Evolutionary conservation across 768 basidiomycete species (phyloP), one percentile per base, ranked within the genome.

Genomic region (Auricularia heimuer): DNA sequence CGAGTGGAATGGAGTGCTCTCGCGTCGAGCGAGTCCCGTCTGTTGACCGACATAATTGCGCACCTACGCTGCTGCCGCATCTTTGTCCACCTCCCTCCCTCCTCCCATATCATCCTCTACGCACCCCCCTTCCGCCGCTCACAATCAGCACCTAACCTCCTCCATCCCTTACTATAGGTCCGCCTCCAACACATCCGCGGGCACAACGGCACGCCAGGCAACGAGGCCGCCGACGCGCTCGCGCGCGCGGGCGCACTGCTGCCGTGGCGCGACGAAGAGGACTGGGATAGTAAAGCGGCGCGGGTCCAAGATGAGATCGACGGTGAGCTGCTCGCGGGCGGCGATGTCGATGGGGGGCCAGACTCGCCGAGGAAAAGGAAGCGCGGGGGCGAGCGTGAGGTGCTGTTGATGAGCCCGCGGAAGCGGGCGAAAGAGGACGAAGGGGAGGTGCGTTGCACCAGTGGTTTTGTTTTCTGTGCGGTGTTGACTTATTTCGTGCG

Each of bases 221-320:
- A 98, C 72, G 94, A 98, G 63, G 87, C 83, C 54, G 95, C 95
- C 2, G 95, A 98, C 72, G 70, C 67, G 14, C 80, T 87, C 64
- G 92, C 92, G 3, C 87, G 84, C 65, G 37, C 74, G 4, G 92
- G 92, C 2, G 73, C 81, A 10, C 68, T 70, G 10, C 65, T 79
- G 62, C 77, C 79, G 0, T 10, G 10, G 8, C 6, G 14, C 8
- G 47, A 10, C 1, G 47, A 51, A 4, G 47, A 51, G 14, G 47
- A 51, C 4, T 51, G 47, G 47, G 47, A 51, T 3, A 3, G 1
- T 1, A 51, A 51, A 4, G 4, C 6, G 7, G 10, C 11, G 21
- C 11, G 3, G 47, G 14, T 51, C 4, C 47, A 51, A 18, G 47
- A 51, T 21, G 11, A 51, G 47, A 51, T 51, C 18, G 47, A 51